phyloP scores from a whole-genome alignment of 1,139 yeast species.

The Pichia sp. region DNA sequence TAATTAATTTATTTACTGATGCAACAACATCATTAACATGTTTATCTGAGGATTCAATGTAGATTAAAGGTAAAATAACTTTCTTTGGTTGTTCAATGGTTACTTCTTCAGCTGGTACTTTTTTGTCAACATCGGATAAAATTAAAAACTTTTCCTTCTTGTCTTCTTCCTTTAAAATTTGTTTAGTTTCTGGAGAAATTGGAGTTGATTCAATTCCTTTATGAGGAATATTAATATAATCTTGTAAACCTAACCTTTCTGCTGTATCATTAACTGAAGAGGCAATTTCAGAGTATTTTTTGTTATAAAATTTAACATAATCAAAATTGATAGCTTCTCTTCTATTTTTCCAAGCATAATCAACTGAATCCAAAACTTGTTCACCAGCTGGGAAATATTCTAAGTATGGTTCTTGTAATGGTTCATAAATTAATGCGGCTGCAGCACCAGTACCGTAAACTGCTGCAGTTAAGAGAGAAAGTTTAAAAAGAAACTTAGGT shows the following conservation, averaged over 20 bases:
- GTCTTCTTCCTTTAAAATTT: constrained; percentile 2
- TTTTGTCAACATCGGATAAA: constrained; percentile 13
- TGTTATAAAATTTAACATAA: constrained; percentile 18
- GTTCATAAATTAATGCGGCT: constrained; percentile 37
- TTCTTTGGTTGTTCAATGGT: constrained; percentile 15
- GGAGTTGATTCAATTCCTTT: constrained; percentile 32
- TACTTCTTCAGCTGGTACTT: constrained; percentile 14
- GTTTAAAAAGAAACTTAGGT: constrained; percentile 30
- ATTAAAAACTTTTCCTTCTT: constrained; percentile 11
- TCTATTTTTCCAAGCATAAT: constrained; percentile 35
- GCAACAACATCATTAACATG: constrained; percentile 29
- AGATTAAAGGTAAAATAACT: constrained; percentile 25
- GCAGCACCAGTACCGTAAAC: constrained; percentile 42
- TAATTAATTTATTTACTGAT: constrained; percentile 32
- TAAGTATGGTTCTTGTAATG: constrained; percentile 44
- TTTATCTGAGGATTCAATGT: constrained; percentile 28
- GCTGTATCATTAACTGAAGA: constrained; percentile 29
- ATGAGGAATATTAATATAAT: constrained; percentile 40
- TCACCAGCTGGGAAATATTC: constrained; percentile 61
- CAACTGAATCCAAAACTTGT: constrained; percentile 42
- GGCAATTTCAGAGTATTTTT: constrained; percentile 16
- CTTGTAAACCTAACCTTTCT: constrained; percentile 35
- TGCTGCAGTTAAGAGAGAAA: constrained; percentile 32
- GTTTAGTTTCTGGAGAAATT: constrained; percentile 2
- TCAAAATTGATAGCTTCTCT: constrained; percentile 29